These are phyloP conservation scores for Trichophyton simii DNA, from an alignment of 2,329 filamentous ascomycete species.

Conservation along the genomic window DNA sequence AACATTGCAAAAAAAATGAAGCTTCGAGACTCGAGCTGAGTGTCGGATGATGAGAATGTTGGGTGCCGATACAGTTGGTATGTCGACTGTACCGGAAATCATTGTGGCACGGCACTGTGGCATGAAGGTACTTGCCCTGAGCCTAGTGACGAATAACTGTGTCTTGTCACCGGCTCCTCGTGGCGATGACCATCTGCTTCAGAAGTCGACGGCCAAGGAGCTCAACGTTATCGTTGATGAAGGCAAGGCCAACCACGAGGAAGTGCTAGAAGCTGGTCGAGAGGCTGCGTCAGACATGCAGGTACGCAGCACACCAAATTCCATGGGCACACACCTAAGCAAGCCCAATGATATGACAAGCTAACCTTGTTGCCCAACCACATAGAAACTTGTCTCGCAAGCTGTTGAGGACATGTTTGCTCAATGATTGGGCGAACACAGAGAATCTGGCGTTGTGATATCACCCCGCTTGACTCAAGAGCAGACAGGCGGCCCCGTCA, in stretches of 20 bases:
- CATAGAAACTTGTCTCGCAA: slow-evolving; percentile 28
- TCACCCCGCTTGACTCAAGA: neutral
- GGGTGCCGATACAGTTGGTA: slow-evolving; percentile 57
- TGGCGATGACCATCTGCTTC: slow-evolving; percentile 45
- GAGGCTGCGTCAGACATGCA: slow-evolving; percentile 52
- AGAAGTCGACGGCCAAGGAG: slow-evolving; percentile 38
- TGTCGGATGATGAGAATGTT: slow-evolving; percentile 49
- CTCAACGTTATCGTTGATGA: slow-evolving; percentile 44
- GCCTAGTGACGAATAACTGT: slow-evolving; percentile 53
- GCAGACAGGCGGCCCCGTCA: neutral
- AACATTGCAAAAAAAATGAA: slow-evolving; percentile 14
- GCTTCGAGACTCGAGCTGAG: slow-evolving; percentile 54
- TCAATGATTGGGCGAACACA: neutral
- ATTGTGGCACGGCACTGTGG: slow-evolving; percentile 52
- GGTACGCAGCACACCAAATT: slow-evolving; percentile 23
- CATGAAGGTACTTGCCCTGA: slow-evolving; percentile 52
- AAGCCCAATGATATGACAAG: slow-evolving; percentile 2
- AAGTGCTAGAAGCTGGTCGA: slow-evolving; percentile 50
- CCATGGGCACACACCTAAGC: neutral
- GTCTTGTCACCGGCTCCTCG: slow-evolving; percentile 47
- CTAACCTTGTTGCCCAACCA: slow-evolving; percentile 6
- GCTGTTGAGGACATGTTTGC: slow-evolving; percentile 19
- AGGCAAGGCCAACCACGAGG: slow-evolving; percentile 52
- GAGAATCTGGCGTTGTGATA: neutral
- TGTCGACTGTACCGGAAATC: slow-evolving; percentile 59